These are phyloP conservation scores for Cocos nucifera DNA, from an alignment of 176 grass and related monocot genomes.

Conservation along the genomic window DNA sequence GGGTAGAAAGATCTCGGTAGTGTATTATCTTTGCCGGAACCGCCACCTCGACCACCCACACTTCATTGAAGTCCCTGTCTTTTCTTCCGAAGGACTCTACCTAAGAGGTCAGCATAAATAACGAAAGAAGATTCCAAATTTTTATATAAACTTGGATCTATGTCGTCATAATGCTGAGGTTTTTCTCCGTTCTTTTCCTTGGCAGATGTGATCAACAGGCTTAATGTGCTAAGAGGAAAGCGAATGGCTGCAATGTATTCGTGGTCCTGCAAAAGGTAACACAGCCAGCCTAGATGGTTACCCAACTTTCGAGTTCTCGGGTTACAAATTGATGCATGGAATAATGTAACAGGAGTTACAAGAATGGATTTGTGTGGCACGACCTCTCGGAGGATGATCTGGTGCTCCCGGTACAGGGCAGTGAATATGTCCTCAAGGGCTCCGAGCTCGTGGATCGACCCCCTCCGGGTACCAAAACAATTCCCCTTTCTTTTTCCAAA, in stretches of 20 bases:
- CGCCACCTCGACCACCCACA: slow-evolving; percentile 93
- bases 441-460: slow-evolving; percentile 22
- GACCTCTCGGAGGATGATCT: slow-evolving; percentile 26
- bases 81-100: slow-evolving; percentile 65
- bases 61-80: slow-evolving; percentile 92
- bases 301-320: background rate
- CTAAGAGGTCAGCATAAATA: slow-evolving; percentile 47
- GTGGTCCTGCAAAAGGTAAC: slow-evolving; percentile 96
- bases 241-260: slow-evolving; percentile 86
- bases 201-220: slow-evolving; percentile 79
- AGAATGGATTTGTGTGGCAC: slow-evolving; percentile 28
- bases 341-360: slow-evolving; percentile 17
- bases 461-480: slow-evolving; percentile 14
- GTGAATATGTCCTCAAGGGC: slow-evolving; percentile 26
- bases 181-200: background rate
- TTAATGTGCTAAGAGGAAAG: slow-evolving; percentile 77
- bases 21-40: slow-evolving; percentile 85
- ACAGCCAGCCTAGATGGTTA: no score
- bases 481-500: background rate
- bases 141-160: slow-evolving; percentile 1
- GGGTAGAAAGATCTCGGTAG: slow-evolving; percentile 60
- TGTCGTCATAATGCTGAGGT: background rate
- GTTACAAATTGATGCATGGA: background rate
- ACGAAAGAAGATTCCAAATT: no score
- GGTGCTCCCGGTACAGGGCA: slow-evolving; percentile 18